These are phyloP conservation scores for Ramaria sp. DNA, from an alignment of 768 basidiomycete genomes.

Conservation along the genomic window DNA sequence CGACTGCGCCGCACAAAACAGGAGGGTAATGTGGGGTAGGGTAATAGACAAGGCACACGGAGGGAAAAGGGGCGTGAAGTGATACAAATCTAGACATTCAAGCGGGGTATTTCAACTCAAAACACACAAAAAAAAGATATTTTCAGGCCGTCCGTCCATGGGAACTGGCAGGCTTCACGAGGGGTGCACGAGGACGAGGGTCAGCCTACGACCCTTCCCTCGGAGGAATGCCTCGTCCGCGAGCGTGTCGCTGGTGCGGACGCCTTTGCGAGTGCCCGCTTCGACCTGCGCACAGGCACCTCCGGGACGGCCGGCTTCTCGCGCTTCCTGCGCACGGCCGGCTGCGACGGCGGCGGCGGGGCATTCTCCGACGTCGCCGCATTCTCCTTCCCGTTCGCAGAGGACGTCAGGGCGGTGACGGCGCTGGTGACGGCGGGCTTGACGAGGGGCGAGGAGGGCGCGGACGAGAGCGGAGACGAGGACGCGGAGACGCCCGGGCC, in stretches of 20 bases:
- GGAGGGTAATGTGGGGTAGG: not conserved
- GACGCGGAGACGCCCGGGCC: not conserved
- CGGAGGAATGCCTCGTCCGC: not conserved
- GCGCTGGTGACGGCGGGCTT: not conserved
- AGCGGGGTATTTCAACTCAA: not conserved
- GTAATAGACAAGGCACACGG: not conserved
- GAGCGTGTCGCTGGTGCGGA: not conserved
- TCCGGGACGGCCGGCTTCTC: not conserved
- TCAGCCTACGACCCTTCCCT: not conserved
- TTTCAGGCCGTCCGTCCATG: too few relatives aligned
- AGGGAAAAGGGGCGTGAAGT: not conserved
- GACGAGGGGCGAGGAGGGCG: not conserved
- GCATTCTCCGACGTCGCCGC: not conserved
- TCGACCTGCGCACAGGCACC: slow-evolving; percentile 2
- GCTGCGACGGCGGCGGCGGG: not conserved
- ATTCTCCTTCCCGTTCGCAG: not conserved
- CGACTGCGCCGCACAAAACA: not conserved
- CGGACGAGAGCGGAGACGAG: not conserved
- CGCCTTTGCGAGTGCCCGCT: not conserved
- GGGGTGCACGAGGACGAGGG: too few relatives aligned
- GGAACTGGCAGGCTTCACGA: too few relatives aligned
- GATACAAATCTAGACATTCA: slow-evolving; percentile 1
- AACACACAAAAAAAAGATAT: too few relatives aligned
- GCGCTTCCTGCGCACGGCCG: not conserved
- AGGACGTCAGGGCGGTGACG: not conserved